phyloP scores from a whole-genome alignment of 129 eudicot species.

The Apium graveolens region DNA sequence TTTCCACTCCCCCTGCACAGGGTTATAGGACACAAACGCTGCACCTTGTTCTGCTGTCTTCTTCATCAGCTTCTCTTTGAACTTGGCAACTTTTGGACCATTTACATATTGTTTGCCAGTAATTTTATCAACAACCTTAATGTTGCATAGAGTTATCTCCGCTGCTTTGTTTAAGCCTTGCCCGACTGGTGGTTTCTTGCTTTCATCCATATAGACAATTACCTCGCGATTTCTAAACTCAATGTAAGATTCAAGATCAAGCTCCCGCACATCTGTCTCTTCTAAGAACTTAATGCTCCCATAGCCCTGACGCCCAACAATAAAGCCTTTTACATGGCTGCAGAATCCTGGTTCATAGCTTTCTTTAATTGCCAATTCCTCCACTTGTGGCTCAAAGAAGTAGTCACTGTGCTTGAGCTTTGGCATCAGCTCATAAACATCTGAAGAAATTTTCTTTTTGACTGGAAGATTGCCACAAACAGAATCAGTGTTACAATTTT shows the following conservation, averaged over 20 bases:
- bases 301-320: conserved; percentile 55
- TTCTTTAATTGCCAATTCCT: conserved; percentile 50
- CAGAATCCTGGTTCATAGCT: conserved; percentile 53
- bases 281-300: conserved; percentile 66
- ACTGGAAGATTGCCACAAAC: conserved; percentile 4
- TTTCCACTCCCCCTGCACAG: conserved; percentile 64
- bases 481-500: not conserved
- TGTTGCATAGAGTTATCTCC: conserved; percentile 62
- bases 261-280: conserved; percentile 41
- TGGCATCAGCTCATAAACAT: conserved; percentile 29
- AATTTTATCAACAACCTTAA: conserved; percentile 50
- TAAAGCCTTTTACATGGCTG: conserved; percentile 56
- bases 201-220: conserved; percentile 50
- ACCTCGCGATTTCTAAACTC: conserved; percentile 60
- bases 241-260: conserved; percentile 9
- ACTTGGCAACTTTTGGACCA: conserved; percentile 39
- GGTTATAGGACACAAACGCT: conserved; percentile 67
- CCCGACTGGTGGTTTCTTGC: conserved; percentile 56
- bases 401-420: conserved; percentile 49
- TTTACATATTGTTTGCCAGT: conserved; percentile 42
- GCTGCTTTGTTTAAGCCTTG: conserved; percentile 75
- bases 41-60: conserved; percentile 48
- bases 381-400: conserved; percentile 51
- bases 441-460: conserved; percentile 14
- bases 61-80: conserved; percentile 43